Evolutionary conservation across 2,329 filamentous ascomycete species (phyloP).

Genomic region (Claviceps pusilla): DNA sequence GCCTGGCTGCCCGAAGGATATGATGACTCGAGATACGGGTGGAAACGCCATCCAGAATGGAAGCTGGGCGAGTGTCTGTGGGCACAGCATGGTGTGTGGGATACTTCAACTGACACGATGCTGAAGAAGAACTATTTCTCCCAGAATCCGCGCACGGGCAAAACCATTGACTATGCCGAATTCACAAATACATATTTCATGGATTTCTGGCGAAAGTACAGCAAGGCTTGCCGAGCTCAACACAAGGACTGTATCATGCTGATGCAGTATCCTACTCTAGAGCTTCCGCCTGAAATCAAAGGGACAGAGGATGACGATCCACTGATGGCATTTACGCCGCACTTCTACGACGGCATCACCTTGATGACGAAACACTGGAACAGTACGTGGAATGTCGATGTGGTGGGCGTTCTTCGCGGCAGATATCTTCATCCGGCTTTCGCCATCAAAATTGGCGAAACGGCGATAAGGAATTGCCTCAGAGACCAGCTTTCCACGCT

Average conservation of each 20-base stretch:
- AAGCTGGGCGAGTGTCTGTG: slow-evolving; percentile 88
- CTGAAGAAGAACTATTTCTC: slow-evolving; percentile 79
- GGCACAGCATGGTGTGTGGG: slow-evolving; percentile 96
- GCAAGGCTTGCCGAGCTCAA: slow-evolving; percentile 55
- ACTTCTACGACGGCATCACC: slow-evolving; percentile 94
- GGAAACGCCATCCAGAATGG: slow-evolving; percentile 77
- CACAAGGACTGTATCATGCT: slow-evolving; percentile 77
- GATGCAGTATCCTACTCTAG: slow-evolving; percentile 80
- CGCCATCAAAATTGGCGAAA: slow-evolving; percentile 83
- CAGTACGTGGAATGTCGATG: slow-evolving; percentile 89
- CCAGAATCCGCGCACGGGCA: slow-evolving; percentile 59
- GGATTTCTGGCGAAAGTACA: slow-evolving; percentile 65
- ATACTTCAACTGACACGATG: slow-evolving; percentile 60
- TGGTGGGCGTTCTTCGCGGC: slow-evolving; percentile 79
- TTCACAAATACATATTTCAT: slow-evolving; percentile 91
- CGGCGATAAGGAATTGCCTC: slow-evolving; percentile 86
- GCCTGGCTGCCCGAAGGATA: slow-evolving; percentile 76
- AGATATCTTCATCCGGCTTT: slow-evolving; percentile 80
- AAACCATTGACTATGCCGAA: slow-evolving; percentile 60
- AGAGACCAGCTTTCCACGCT: slow-evolving; percentile 74
- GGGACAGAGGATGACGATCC: slow-evolving; percentile 78
- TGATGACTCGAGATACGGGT: slow-evolving; percentile 78
- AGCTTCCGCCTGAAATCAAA: slow-evolving; percentile 79
- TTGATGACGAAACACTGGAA: slow-evolving; percentile 99
- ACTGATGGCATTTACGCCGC: slow-evolving; percentile 80